Conservation (phyloP, 495 filamentous ascomycete genomes). For the Penicillium coprophilum region DNA sequence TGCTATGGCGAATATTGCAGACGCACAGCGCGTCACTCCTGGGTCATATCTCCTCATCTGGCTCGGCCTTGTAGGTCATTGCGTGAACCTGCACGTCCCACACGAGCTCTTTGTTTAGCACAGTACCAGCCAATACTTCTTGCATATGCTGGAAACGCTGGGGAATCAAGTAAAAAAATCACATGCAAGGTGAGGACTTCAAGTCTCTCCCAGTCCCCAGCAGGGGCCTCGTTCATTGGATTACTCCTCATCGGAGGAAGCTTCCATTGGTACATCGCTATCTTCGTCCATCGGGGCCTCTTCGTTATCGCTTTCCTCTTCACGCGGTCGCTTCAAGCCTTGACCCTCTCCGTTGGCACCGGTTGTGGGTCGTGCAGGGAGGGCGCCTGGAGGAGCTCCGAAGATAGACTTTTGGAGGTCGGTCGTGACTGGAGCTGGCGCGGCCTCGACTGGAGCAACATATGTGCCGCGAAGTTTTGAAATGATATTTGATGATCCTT, state of each 20-base stretch:
- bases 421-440: conserved; percentile 59
- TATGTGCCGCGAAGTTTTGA: conserved; percentile 90
- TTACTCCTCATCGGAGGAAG: conserved; percentile 52
- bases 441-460: conserved; percentile 56
- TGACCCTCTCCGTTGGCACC: conserved; percentile 41
- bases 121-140: conserved; percentile 23
- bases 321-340: conserved; percentile 65
- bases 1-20: conserved; percentile 58
- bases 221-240: neutral
- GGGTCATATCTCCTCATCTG: conserved; percentile 75
- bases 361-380: conserved; percentile 42
- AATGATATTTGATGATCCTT: conserved; percentile 79
- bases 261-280: conserved; percentile 57
- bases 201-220: conserved; percentile 1
- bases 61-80: conserved; percentile 73
- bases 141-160: conserved; percentile 10
- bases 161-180: conserved; percentile 9
- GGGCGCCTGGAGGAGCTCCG: conserved; percentile 58
- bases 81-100: conserved; percentile 71
- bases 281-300: conserved; percentile 76
- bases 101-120: conserved; percentile 40
- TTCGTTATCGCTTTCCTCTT: conserved; percentile 67
- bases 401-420: conserved; percentile 84
- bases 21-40: conserved; percentile 50
- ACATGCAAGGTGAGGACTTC: conserved; percentile 1